Percentiles rank a stretch among this genome's conserved stretches.
These are phyloP conservation scores for Lunularia cruciata DNA, from an alignment of 225 moss, liverwort and hornwort species.

Conservation along the genomic window DNA sequence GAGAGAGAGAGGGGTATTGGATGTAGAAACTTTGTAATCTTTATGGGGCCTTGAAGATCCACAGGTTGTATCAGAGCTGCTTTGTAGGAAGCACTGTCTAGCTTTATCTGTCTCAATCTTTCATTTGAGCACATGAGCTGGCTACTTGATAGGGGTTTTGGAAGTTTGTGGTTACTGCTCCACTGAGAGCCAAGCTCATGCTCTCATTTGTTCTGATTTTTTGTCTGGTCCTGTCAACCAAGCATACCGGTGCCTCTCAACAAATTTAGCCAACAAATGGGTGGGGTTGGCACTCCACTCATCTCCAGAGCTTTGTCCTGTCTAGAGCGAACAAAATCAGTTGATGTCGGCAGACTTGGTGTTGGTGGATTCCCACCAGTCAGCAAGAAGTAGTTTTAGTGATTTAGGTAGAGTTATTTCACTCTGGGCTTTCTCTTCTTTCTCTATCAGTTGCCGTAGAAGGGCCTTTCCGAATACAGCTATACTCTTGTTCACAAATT, in stretches of 20 bases:
- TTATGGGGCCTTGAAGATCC: conserved; percentile 18
- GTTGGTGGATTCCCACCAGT: conserved; percentile 11
- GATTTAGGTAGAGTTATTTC: conserved; percentile 20
- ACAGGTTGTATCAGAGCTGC: conserved; percentile 27
- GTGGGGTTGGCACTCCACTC: conserved; percentile 23
- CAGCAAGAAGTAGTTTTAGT: conserved; percentile 25
- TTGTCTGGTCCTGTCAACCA: conserved; percentile 23
- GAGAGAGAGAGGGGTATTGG: conserved; percentile 10
- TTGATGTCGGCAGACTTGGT: conserved; percentile 12
- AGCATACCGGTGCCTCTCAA: conserved; percentile 14
- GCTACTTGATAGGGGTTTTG: conserved; percentile 14
- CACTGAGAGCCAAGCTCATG: conserved; percentile 29
- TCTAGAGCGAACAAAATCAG: conserved; percentile 9
- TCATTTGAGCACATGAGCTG: conserved; percentile 25
- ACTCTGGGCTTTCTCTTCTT: conserved; percentile 15
- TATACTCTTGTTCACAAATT: conserved; percentile 19
- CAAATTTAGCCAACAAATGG: conserved; percentile 18
- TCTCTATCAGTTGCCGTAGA: conserved; percentile 9
- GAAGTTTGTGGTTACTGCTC: conserved; percentile 13
- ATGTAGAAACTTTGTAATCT: conserved; percentile 24
- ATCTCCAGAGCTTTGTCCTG: neutral
- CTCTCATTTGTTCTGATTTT: conserved; percentile 37
- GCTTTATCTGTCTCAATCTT: conserved; percentile 22
- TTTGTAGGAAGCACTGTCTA: conserved; percentile 22
- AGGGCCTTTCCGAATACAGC: conserved; percentile 10